phyloP scores from a whole-genome alignment of 768 basidiomycete genomes.

The Leucocoprinus sp. region DNA sequence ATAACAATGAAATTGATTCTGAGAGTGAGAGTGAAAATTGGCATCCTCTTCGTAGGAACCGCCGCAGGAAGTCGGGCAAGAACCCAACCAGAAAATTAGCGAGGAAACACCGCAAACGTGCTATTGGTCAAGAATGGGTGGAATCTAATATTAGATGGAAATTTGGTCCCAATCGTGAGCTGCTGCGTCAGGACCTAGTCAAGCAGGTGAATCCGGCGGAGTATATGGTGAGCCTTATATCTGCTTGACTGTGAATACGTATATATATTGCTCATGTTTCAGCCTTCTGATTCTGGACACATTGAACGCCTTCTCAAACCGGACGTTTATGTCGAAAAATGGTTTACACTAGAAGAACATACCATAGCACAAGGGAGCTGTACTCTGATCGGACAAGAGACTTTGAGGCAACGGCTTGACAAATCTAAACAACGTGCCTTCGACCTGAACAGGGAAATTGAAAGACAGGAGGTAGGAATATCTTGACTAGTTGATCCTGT shows the following conservation, averaged over 20 bases:
- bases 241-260: no score
- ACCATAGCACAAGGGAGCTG: slow-evolving; percentile 51
- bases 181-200: slow-evolving; percentile 61
- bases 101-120: slow-evolving; percentile 45
- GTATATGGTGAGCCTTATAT: slow-evolving; percentile 46
- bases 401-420: slow-evolving; percentile 33
- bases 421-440: no score
- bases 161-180: slow-evolving; percentile 60
- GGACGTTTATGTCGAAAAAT: slow-evolving; percentile 69
- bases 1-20: slow-evolving; percentile 34
- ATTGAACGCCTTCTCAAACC: slow-evolving; percentile 62
- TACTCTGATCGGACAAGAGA: slow-evolving; percentile 65
- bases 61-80: slow-evolving; percentile 38
- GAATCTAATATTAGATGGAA: slow-evolving; percentile 62
- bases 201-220: slow-evolving; percentile 66
- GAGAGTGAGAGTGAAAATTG: slow-evolving; percentile 26
- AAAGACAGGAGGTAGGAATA: no score
- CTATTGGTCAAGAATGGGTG: slow-evolving; percentile 73
- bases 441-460: no score
- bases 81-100: slow-evolving; percentile 39
- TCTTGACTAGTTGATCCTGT: no score
- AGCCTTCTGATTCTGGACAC: slow-evolving; percentile 76
- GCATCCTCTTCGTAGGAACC: slow-evolving; percentile 35
- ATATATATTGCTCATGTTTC: no score
- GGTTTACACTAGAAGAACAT: slow-evolving; percentile 73